Conservation (phyloP, 169 alveolate species). For the Babesia gibsoni region DNA sequence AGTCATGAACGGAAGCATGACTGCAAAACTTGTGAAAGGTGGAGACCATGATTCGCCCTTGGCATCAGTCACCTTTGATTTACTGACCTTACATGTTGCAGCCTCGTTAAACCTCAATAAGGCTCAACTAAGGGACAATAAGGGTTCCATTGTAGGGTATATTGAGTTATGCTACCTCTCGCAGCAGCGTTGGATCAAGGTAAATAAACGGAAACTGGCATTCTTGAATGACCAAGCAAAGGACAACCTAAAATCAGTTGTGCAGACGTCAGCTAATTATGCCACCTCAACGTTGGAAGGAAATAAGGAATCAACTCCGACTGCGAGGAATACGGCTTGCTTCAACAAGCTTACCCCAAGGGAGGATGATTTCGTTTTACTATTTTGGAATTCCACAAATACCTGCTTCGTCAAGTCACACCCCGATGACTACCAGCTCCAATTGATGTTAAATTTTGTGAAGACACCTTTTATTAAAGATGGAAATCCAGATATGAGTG, state of each 20-base stretch:
- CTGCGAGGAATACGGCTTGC: background rate
- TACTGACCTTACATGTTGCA: slow-evolving; percentile 2
- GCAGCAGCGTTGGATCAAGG: slow-evolving; percentile 57
- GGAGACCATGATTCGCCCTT: slow-evolving; percentile 1
- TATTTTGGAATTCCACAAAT: slow-evolving; percentile 58
- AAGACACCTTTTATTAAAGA: slow-evolving; percentile 22
- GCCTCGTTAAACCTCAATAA: slow-evolving; percentile 3
- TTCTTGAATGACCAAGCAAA: background rate
- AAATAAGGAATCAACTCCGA: slow-evolving; percentile 12
- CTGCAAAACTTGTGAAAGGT: background rate
- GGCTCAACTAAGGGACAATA: slow-evolving; percentile 10
- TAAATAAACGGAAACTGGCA: slow-evolving; percentile 18
- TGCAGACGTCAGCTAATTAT: slow-evolving; percentile 6
- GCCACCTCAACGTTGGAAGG: slow-evolving; percentile 23
- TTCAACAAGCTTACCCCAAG: background rate
- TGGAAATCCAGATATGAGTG: background rate
- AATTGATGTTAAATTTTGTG: slow-evolving; percentile 32
- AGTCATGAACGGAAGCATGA: slow-evolving; percentile 5
- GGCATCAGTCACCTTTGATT: background rate
- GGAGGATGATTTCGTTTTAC: slow-evolving; percentile 34
- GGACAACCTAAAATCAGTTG: background rate
- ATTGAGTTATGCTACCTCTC: slow-evolving; percentile 52
- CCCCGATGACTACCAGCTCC: slow-evolving; percentile 52
- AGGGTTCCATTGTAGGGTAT: slow-evolving; percentile 7
- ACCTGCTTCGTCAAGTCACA: slow-evolving; percentile 41